Conservation (phyloP, 805 yeast species). For the Ogataea neopini region DNA sequence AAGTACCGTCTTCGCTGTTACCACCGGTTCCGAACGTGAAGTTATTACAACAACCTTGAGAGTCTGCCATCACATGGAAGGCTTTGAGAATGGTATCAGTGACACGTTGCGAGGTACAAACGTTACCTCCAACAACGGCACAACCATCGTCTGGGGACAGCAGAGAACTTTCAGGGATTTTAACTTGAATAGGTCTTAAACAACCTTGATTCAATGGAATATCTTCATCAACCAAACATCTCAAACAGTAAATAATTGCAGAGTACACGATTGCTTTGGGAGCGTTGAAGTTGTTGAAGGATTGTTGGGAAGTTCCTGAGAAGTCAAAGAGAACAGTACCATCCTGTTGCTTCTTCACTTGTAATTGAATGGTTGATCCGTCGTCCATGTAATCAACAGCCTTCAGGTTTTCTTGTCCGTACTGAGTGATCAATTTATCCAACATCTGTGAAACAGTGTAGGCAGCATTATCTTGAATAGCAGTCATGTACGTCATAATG, state of each 20-base stretch:
- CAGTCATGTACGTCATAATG: constrained; percentile 74
- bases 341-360: constrained; percentile 48
- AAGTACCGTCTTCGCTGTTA: constrained; percentile 48
- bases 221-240: constrained; percentile 82
- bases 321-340: constrained; percentile 78
- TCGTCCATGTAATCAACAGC: constrained; percentile 78
- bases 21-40: constrained; percentile 88
- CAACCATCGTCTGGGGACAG: constrained; percentile 80
- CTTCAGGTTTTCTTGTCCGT: constrained; percentile 39
- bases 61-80: constrained; percentile 87
- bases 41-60: constrained; percentile 95
- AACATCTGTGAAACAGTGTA: constrained; percentile 61
- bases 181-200: constrained; percentile 70
- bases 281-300: constrained; percentile 88
- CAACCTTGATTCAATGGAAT: constrained; percentile 96
- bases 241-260: constrained; percentile 82
- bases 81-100: constrained; percentile 89
- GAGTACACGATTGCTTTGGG: constrained; percentile 89
- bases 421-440: constrained; percentile 44
- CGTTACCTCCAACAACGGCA: constrained; percentile 95
- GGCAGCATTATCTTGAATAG: constrained; percentile 80
- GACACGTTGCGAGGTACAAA: constrained; percentile 89
- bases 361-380: constrained; percentile 64
- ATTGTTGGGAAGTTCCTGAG: constrained; percentile 81
- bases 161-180: constrained; percentile 60